Evolutionary conservation across 169 alveolate genomes (phyloP).

Genomic region (Cryptosporidium sp.): DNA sequence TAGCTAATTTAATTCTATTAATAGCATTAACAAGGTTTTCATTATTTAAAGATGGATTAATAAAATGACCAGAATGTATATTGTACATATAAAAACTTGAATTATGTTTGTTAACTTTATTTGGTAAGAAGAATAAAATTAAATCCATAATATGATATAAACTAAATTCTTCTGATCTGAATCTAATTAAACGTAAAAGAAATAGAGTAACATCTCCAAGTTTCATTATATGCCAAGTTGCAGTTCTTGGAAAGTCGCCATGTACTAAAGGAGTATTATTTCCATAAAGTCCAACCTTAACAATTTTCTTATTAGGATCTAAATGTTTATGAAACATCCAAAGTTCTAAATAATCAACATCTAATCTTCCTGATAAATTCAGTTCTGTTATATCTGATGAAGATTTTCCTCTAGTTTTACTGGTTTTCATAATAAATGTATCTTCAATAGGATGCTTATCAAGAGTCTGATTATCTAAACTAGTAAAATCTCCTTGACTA

Average conservation of each 20-base stretch:
- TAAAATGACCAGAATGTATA: constrained; percentile 70
- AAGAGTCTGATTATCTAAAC: background rate
- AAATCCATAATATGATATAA: constrained; percentile 12
- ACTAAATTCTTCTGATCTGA: constrained; percentile 56
- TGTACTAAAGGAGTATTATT: constrained; percentile 16
- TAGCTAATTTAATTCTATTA: constrained; percentile 22
- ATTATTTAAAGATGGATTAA: background rate
- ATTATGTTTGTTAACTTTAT: constrained; percentile 11
- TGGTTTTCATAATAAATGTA: constrained; percentile 37
- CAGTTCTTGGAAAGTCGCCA: constrained; percentile 41
- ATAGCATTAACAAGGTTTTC: constrained; percentile 10
- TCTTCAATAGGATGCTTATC: constrained; percentile 41
- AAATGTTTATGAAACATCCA: constrained; percentile 54
- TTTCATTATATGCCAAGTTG: constrained; percentile 67
- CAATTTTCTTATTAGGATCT: constrained; percentile 34
- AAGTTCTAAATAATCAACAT: constrained; percentile 57
- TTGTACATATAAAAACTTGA: constrained; percentile 57
- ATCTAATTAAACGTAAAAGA: constrained; percentile 37
- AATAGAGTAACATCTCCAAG: constrained; percentile 61
- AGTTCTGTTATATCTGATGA: background rate
- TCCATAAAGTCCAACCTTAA: constrained; percentile 63
- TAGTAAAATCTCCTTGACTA: constrained; percentile 12
- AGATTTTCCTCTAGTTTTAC: constrained; percentile 5
- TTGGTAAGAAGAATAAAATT: constrained; percentile 12
- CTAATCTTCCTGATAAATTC: constrained; percentile 50